phyloP scores from a whole-genome alignment of 2,329 filamentous ascomycete species.

The Xylaria multiplex region DNA sequence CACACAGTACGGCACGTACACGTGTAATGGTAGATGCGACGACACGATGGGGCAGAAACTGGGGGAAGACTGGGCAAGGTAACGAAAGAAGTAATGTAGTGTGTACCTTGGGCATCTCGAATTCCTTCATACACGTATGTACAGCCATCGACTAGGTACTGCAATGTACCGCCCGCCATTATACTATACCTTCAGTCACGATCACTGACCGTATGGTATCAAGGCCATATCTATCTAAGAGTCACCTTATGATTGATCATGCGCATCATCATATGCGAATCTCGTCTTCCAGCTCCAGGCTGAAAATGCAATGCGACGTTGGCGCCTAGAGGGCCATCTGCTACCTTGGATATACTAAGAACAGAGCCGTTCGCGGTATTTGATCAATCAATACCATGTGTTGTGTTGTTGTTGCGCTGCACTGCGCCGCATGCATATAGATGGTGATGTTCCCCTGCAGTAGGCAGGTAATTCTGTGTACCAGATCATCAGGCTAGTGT shows the following conservation, averaged over 20 bases:
- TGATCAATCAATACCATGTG: constrained; percentile 13
- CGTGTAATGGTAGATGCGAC: not conserved
- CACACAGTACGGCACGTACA: not conserved
- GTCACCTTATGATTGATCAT: constrained; percentile 31
- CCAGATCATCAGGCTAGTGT: not conserved
- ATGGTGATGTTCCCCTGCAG: constrained; percentile 30
- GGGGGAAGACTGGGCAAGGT: not conserved
- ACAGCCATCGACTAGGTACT: not conserved
- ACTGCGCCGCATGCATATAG: constrained; percentile 24
- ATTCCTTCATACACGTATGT: not conserved
- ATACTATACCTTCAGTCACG: not conserved
- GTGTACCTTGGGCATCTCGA: too few species aligned
- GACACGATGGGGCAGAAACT: not conserved
- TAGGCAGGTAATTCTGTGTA: constrained; percentile 9
- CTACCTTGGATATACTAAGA: not conserved
- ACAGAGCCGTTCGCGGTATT: constrained; percentile 11
- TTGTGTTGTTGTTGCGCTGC: constrained; percentile 18
- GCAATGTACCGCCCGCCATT: not conserved
- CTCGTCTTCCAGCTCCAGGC: constrained; percentile 17
- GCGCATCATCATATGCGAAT: constrained; percentile 32
- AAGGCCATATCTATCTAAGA: constrained; percentile 8
- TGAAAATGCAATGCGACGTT: constrained; percentile 32
- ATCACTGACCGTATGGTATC: not conserved
- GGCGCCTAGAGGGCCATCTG: constrained; percentile 15
- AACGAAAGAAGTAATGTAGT: too few species aligned